phyloP scores from a whole-genome alignment of 305 asterid genomes.

The Fraxinus latifolia region DNA sequence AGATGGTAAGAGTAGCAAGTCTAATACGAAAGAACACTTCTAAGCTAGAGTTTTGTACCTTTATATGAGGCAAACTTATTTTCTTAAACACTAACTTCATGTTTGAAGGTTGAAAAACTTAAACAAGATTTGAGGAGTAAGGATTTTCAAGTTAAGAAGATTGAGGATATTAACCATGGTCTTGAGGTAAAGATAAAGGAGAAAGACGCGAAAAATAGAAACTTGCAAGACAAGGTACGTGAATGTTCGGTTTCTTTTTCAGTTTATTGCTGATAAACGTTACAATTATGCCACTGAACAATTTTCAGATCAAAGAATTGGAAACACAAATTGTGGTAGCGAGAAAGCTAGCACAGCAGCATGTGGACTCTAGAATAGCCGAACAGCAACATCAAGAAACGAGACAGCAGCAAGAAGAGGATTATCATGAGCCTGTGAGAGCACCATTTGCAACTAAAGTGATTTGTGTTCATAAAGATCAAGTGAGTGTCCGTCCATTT shows the following conservation, averaged over 20 bases:
- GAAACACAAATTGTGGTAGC: slow-evolving; percentile 87
- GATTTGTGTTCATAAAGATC: slow-evolving; percentile 33
- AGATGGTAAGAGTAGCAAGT: slow-evolving; percentile 47
- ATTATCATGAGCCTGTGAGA: slow-evolving; percentile 38
- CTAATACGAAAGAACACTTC: not conserved
- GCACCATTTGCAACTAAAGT: slow-evolving; percentile 57
- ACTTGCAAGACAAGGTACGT: slow-evolving; percentile 87
- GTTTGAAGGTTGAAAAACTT: slow-evolving; percentile 63
- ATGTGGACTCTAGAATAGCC: slow-evolving; percentile 69
- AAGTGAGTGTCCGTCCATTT: slow-evolving; percentile 29
- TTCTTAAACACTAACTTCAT: slow-evolving; percentile 10
- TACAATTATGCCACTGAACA: not conserved
- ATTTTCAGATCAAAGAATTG: slow-evolving; percentile 79
- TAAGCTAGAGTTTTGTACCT: not conserved
- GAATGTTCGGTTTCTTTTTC: not conserved
- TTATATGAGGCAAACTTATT: not conserved
- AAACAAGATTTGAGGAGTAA: slow-evolving; percentile 76
- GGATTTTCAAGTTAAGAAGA: slow-evolving; percentile 67
- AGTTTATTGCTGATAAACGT: not conserved
- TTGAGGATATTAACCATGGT: slow-evolving; percentile 82
- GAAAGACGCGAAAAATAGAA: slow-evolving; percentile 64
- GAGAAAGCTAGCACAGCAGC: slow-evolving; percentile 87
- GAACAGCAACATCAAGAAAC: slow-evolving; percentile 53
- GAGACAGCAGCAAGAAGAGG: slow-evolving; percentile 52
- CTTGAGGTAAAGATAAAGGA: slow-evolving; percentile 78